These are phyloP conservation scores for Hemileccinum impolitum DNA, from an alignment of 768 basidiomycete genomes.

Conservation along the genomic window DNA sequence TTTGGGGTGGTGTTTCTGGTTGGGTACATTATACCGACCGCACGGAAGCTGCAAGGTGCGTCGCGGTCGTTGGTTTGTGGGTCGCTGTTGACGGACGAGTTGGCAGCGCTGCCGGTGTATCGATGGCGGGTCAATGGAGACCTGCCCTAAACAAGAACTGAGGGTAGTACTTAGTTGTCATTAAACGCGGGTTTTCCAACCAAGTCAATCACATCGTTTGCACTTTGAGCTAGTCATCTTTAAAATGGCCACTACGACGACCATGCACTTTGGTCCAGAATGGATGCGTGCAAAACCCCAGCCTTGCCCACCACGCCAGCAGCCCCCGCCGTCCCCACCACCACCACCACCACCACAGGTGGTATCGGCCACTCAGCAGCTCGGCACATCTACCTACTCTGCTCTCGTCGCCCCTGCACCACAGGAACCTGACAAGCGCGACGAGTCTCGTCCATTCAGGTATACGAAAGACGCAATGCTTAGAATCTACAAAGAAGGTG, in stretches of 20 bases:
- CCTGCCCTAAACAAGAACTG: constrained; percentile 32
- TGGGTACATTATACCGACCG: constrained; percentile 78
- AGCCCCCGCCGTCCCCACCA: constrained; percentile 59
- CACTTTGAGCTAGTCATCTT: constrained; percentile 9
- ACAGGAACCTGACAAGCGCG: constrained; percentile 51
- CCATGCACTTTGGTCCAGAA: constrained; percentile 84
- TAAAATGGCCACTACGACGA: constrained; percentile 58
- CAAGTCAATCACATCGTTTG: constrained; percentile 16
- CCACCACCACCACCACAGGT: too few species aligned
- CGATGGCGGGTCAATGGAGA: constrained; percentile 63
- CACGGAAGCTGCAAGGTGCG: constrained; percentile 82
- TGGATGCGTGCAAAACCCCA: constrained; percentile 87
- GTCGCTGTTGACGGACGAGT: background rate
- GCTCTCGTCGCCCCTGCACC: constrained; percentile 47
- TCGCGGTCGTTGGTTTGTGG: background rate
- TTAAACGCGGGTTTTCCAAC: constrained; percentile 27
- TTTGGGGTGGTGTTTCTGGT: constrained; percentile 75
- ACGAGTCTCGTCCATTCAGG: constrained; percentile 74
- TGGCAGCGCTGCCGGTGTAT: constrained; percentile 61
- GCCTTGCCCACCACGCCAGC: constrained; percentile 44
- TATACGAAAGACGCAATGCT: constrained; percentile 86
- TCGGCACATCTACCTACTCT: constrained; percentile 71
- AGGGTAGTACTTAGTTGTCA: constrained; percentile 13
- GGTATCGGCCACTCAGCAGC: constrained; percentile 43
- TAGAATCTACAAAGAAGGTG: constrained; percentile 77